Base-by-base conservation (phyloP, 441 rosid genomes). In the Aleurites moluccanus region DNA sequence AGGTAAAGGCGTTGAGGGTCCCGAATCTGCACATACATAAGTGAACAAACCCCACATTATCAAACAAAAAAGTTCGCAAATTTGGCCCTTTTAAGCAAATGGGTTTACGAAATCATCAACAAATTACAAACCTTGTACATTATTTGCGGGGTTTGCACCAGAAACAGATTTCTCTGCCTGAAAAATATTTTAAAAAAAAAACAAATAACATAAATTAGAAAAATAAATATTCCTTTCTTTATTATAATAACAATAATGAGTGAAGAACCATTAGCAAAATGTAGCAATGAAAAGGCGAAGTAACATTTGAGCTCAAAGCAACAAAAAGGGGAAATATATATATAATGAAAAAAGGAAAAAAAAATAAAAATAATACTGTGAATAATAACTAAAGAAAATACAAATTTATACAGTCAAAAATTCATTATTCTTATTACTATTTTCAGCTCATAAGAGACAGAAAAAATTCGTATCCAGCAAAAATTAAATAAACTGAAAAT, bases 1-100 rank as follows among this genome's bases (percentile, higher is more conserved):
- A 64, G 97, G 97, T 85, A 94, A 86, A 82, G 94, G 89, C 30
- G 87, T 87, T 68, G 86, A 72, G 87, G 88, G 89, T 45, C 88
- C 93, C 53, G 85, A 87, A 80, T 84, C 92, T 86, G 85, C 84
- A 78, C 47, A 44, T 44, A 10, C 1, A 10, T 59, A 15, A 65
- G 60, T 33, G 44, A 68, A 21, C 25, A 70, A 38, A 56, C 23
- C 50, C 14, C 47, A 40, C 71, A 78, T 49, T 49, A 75, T 23
- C 60, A 69, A 69, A 57, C 33, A 53, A 64, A 70, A 33, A 67
- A 61, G 53, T 74, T 23, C 62, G 30, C 40, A 67, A 8, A 71
- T 64, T 64, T 65, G 5, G 9, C 23, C 13, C 45, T 80, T 77
- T 61, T 62, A 38, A 77, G 38, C 69, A 70, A 70, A 70, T 27